Evolutionary conservation across 345 rosid genomes (phyloP).

Genomic region (Eucalyptus curtisii): DNA sequence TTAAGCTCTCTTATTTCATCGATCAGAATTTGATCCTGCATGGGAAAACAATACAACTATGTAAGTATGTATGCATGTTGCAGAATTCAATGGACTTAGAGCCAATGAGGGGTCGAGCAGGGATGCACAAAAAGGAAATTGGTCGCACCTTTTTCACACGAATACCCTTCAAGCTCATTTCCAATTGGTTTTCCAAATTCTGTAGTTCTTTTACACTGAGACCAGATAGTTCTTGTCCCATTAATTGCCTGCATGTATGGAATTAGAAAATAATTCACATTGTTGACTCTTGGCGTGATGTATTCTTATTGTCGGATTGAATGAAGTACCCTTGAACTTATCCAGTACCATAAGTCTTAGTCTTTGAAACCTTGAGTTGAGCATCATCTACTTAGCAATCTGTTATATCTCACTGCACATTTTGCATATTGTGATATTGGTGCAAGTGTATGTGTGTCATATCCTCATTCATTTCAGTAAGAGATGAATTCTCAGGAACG

Average conservation of each 20-base stretch:
- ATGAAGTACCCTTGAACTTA: neutral
- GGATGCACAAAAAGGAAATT: neutral
- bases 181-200: constrained; percentile 61
- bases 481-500: neutral
- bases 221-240: constrained; percentile 84
- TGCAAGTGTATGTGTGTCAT: neutral
- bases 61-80: neutral
- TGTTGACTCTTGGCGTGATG: neutral
- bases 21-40: constrained; percentile 46
- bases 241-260: constrained; percentile 35
- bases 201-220: constrained; percentile 42
- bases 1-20: constrained; percentile 52
- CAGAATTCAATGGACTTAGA: neutral
- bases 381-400: neutral
- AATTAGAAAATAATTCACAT: neutral
- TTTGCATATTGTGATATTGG: neutral
- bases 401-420: neutral
- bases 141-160: constrained; percentile 47
- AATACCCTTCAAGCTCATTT: constrained; percentile 50
- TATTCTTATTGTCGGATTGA: neutral
- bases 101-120: neutral
- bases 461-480: neutral
- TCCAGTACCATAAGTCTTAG: neutral
- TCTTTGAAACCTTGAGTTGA: neutral
- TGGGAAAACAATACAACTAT: neutral